Conservation (phyloP, 306 rosid species). For the Potentilla sterilis region DNA sequence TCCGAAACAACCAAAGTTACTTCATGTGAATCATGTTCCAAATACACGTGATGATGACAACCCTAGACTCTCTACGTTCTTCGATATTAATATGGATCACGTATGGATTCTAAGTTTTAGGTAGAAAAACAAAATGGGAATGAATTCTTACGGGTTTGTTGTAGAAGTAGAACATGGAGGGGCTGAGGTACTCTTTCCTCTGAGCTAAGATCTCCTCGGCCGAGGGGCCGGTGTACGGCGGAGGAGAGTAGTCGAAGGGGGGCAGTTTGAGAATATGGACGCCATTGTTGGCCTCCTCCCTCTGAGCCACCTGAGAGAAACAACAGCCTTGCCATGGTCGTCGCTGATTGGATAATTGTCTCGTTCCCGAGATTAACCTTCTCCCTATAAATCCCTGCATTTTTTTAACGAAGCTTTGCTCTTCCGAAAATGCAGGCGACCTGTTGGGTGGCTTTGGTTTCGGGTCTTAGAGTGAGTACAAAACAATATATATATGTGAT, state of each 20-base stretch:
- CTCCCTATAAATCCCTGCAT: conserved; percentile 53
- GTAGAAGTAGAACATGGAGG: conserved; percentile 63
- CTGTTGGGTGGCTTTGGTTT: neutral
- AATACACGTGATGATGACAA: neutral
- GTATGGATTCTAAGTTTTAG: neutral
- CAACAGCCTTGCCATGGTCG: conserved; percentile 19
- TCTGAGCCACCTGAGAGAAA: conserved; percentile 44
- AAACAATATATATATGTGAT: neutral
- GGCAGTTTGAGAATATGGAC: conserved; percentile 44
- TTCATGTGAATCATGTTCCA: neutral
- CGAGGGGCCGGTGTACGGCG: conserved; percentile 68
- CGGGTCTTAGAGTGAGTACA: neutral
- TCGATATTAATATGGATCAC: neutral
- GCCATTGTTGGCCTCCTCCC: conserved; percentile 14
- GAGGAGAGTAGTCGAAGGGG: conserved; percentile 65
- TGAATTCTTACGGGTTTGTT: conserved; percentile 52
- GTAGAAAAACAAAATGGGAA: neutral
- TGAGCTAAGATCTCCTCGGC: conserved; percentile 64
- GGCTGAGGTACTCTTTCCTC: conserved; percentile 75
- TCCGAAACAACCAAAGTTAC: neutral
- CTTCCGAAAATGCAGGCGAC: conserved; percentile 27
- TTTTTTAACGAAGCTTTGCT: neutral
- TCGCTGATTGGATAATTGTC: conserved; percentile 4
- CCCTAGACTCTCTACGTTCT: neutral
- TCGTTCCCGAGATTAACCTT: conserved; percentile 22